Evolutionary conservation across 352 stramenopile species (phyloP), one percentile per base, ranked within the genome.

Genomic region (Phytopythium boreale): DNA sequence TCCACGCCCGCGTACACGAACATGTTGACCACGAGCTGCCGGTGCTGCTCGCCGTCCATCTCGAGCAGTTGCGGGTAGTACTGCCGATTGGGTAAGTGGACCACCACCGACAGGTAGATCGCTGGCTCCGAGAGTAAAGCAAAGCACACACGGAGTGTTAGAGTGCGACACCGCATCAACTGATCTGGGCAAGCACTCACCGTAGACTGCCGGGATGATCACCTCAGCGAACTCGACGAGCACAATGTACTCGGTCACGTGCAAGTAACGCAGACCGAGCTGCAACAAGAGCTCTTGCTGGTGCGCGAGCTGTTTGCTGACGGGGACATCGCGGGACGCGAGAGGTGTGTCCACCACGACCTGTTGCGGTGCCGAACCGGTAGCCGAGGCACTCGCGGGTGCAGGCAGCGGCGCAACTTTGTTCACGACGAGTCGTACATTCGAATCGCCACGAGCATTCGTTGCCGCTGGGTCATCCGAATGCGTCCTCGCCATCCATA

Each of bases 151-250:
- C 11, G 31, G 78, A 56, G 49, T 37, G 22, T 36, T n/a, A 11
- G 29, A 56, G 26, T 39, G 8, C 11, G 10, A 14, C 34, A 14
- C 10, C 34, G 34, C 2, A 39, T 39, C 34, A 14, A 39, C 34
- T 39, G 34, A 27, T 50, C 43, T 11, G 26, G 1, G 7, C 43
- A 50, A 5, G 43, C 20, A 63, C 64, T 49, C 65, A 80, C 72
- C 63, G 36, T 81, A 81, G 7, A 77, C 58, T 24, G 70, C 37
- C 31, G 76, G 68, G 36, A 85, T 43, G 24, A 74, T 61, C 11
- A 81, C 70, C 61, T 81, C 72, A 5, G 70, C 68, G 46, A 77
- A 81, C 60, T 82, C 76, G 11, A 74, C 64, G 37, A 81, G 50
- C 1, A 81, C 51, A 19, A 81, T 58, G 37, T 76, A 81, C 61